A percentile compares a stretch with the other conserved stretches of the same genome.
Conservation (phyloP, 768 basidiomycete genomes). For the Crassisporium funariophilum region DNA sequence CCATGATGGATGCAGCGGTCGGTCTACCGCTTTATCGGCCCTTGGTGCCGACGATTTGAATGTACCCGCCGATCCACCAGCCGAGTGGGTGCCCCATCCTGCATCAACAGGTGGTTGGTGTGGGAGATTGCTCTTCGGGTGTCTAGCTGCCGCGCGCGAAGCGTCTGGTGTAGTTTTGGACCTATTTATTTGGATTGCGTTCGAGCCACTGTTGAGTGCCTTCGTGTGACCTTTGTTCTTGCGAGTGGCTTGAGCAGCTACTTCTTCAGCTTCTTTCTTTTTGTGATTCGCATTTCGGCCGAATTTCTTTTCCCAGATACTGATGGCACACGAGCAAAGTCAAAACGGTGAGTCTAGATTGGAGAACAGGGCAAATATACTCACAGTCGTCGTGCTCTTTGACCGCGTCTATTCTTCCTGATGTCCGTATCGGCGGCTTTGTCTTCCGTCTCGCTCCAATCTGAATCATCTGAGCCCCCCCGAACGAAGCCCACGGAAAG, state of each 20-base stretch:
- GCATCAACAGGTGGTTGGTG: slow-evolving; percentile 25
- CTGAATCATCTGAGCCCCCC: slow-evolving; percentile 79
- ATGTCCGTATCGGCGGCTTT: slow-evolving; percentile 48
- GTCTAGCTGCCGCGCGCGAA: slow-evolving; percentile 2
- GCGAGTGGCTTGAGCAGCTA: slow-evolving; percentile 10
- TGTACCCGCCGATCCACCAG: slow-evolving; percentile 8
- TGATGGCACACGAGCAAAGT: slow-evolving; percentile 30
- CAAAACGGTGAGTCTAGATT: slow-evolving; percentile 1
- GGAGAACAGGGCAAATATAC: slow-evolving; percentile 34
- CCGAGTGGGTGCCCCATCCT: slow-evolving; percentile 29
- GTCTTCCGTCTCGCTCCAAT: slow-evolving; percentile 68
- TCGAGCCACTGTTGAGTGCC: slow-evolving; percentile 17
- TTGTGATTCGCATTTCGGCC: slow-evolving; percentile 91
- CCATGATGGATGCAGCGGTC: slow-evolving; percentile 91
- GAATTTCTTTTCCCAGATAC: slow-evolving; percentile 98
- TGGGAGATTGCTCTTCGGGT: slow-evolving; percentile 14
- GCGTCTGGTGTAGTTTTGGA: slow-evolving; percentile 10
- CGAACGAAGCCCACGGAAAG: slow-evolving; percentile 83
- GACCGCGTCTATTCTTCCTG: slow-evolving; percentile 90
- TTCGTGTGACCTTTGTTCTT: slow-evolving; percentile 22
- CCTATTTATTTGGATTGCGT: slow-evolving; percentile 12
- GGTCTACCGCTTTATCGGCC: slow-evolving; percentile 26
- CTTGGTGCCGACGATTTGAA: slow-evolving; percentile 10
- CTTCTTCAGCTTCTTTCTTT: slow-evolving; percentile 53
- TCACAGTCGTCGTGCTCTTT: slow-evolving; percentile 92